Evolutionary conservation across 306 rosid species (phyloP).

Genomic region (Ceratonia siliqua): DNA sequence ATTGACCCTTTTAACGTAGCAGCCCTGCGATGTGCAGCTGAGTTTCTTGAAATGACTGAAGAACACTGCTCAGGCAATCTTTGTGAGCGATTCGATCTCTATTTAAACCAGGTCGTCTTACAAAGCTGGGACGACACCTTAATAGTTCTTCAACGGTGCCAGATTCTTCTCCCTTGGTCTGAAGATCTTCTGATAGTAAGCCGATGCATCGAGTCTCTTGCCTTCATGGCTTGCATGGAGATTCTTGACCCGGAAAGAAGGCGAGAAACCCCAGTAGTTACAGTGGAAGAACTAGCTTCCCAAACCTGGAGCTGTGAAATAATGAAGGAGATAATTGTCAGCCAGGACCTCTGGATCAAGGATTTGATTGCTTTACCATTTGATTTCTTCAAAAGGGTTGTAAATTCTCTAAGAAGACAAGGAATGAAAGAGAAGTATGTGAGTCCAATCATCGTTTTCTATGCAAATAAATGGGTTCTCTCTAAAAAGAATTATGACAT

Average conservation of each 20-base stretch:
- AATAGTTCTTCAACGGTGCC: slow-evolving; percentile 80
- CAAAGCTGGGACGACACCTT: slow-evolving; percentile 93
- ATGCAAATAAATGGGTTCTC: slow-evolving; percentile 74
- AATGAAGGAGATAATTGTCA: slow-evolving; percentile 51
- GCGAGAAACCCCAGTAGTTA: slow-evolving; percentile 62
- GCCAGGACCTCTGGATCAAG: slow-evolving; percentile 79
- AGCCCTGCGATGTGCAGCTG: slow-evolving; percentile 79
- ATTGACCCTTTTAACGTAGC: slow-evolving; percentile 82
- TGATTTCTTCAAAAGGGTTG: slow-evolving; percentile 73
- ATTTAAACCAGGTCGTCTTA: slow-evolving; percentile 77
- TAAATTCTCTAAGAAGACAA: slow-evolving; percentile 77
- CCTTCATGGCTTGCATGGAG: slow-evolving; percentile 99
- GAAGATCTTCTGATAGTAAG: slow-evolving; percentile 75
- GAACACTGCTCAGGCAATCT: slow-evolving; percentile 65
- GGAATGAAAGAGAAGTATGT: slow-evolving; percentile 89
- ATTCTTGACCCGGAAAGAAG: slow-evolving; percentile 78
- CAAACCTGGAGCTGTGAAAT: slow-evolving; percentile 63
- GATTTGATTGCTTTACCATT: slow-evolving; percentile 80
- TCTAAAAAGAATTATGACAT: slow-evolving; percentile 50
- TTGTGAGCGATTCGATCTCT: slow-evolving; percentile 74
- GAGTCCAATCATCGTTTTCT: slow-evolving; percentile 74
- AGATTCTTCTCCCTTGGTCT: slow-evolving; percentile 74
- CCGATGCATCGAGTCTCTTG: slow-evolving; percentile 86
- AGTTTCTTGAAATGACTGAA: slow-evolving; percentile 85
- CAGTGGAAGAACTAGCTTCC: slow-evolving; percentile 60